Evolutionary conservation across 2,329 filamentous ascomycete species (phyloP), one percentile per base, ranked within the genome.

Genomic region (Alternaria sp.): DNA sequence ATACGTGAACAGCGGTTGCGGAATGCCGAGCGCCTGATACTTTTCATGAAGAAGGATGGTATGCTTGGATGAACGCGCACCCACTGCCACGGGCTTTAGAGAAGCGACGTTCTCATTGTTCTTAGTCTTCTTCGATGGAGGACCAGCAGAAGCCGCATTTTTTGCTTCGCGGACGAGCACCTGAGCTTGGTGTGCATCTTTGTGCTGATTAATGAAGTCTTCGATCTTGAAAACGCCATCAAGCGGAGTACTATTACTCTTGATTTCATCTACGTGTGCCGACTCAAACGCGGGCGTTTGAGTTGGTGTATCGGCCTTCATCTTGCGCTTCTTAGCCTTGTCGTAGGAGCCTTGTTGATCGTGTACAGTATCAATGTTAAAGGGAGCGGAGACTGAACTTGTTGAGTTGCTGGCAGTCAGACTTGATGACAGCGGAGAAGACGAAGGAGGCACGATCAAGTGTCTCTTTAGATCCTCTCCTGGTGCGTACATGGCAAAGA

Each of bases 11-110:
- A 61, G 26, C 0, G 75, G 75, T n/a, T 64, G 61, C 3, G 62
- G 56, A 4, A 73, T 64, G 3, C 59, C 69, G 14, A 73, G 66
- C 1, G 61, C 64, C 39, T 77, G 75, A 54, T 59, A 63, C 51
- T 69, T 71, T 9, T 74, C 67, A 38, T 76, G 56, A 1, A 78
- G 62, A 2, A 56, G n/a, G 36, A 67, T 60, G 2, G 58, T 71
- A 55, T 71, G 47, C n/a, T 58, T 65, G 38, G 68, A 70, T 12
- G 59, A 64, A 5, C 65, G 61, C 11, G 66, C 62, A 4, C 71
- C 69, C 3, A 75, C 44, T 8, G 68, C 64, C 16, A 71, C 56
- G 9, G 73, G 72, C 3, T 54, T 52, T 4, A 57, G 48, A 3
- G 63, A 38, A 1, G 43, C 22, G 0, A 46, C 14, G n/a, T 52